phyloP scores from a whole-genome alignment of 129 eudicot species.

The Arctium minus region DNA sequence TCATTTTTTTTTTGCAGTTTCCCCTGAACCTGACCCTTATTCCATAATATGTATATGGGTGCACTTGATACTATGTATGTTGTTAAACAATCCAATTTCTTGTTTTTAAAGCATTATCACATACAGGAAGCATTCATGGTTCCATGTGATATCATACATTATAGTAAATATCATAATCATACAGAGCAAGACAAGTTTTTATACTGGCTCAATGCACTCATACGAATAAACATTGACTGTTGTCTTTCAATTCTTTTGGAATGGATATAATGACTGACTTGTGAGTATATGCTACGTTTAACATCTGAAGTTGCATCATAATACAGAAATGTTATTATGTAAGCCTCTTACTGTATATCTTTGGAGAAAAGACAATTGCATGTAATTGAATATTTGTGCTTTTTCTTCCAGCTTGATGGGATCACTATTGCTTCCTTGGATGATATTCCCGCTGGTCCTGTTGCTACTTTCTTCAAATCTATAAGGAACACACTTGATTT shows the following conservation, averaged over 20 bases:
- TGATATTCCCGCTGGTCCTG: constrained; percentile 80
- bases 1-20: too few species aligned
- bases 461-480: constrained; percentile 72
- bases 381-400: background rate
- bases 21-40: background rate
- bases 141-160: background rate
- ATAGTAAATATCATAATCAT: too few species aligned
- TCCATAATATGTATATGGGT: background rate
- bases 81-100: background rate
- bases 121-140: background rate
- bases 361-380: constrained; percentile 1
- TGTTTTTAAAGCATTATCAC: background rate
- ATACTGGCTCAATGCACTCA: background rate
- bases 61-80: background rate
- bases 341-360: background rate
- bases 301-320: background rate
- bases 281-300: background rate
- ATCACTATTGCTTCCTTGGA: constrained; percentile 80
- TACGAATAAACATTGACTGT: background rate
- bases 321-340: background rate
- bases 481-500: constrained; percentile 86
- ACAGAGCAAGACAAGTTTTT: too few species aligned
- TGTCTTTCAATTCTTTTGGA: background rate
- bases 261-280: background rate
- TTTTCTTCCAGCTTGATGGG: constrained; percentile 66